Percentiles rank a stretch among this genome's conserved stretches.
These are phyloP conservation scores for Daldinia decipiens DNA, from an alignment of 495 filamentous ascomycete species.

Conservation along the genomic window DNA sequence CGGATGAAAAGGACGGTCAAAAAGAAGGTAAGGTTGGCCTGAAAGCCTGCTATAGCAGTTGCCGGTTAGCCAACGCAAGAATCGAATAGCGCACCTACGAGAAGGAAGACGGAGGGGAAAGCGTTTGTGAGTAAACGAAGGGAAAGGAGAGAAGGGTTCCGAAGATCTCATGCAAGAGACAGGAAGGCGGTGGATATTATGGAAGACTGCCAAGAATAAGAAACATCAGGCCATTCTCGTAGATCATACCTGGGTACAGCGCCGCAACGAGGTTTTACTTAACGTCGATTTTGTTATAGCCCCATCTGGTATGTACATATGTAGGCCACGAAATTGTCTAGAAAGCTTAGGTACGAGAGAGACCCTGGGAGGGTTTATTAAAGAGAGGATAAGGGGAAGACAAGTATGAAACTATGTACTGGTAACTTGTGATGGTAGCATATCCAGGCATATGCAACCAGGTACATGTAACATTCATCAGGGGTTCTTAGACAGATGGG, in stretches of 20 bases:
- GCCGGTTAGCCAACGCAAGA: constrained; percentile 59
- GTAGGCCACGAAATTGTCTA: constrained; percentile 38
- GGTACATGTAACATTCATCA: constrained; percentile 35
- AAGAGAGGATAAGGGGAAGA: constrained; percentile 12
- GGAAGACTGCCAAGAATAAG: constrained; percentile 51
- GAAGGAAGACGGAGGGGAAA: constrained; percentile 43
- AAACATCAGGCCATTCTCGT: constrained; percentile 58
- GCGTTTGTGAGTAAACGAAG: constrained; percentile 39
- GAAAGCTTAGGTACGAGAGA: constrained; percentile 7
- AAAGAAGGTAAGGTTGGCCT: constrained; percentile 52
- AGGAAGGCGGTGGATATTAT: constrained; percentile 60
- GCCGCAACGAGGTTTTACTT: constrained; percentile 54
- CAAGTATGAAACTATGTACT: constrained; percentile 17
- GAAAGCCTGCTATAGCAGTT: constrained; percentile 56
- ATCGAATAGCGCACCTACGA: constrained; percentile 52
- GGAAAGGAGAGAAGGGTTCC: constrained; percentile 47
- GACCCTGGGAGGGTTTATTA: constrained; percentile 28
- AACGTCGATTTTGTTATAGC: constrained; percentile 39
- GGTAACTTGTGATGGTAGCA: constrained; percentile 21
- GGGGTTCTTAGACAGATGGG: constrained; percentile 33
- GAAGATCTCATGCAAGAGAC: constrained; percentile 52
- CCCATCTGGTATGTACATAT: constrained; percentile 30
- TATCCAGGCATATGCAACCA: constrained; percentile 9
- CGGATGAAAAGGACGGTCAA: constrained; percentile 46
- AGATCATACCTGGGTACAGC: constrained; percentile 65